A percentile compares a stretch with the other conserved stretches of the same genome.
These are phyloP conservation scores for Sporothrix schenckii DNA, from an alignment of 2,329 filamentous ascomycete species.

Conservation along the genomic window DNA sequence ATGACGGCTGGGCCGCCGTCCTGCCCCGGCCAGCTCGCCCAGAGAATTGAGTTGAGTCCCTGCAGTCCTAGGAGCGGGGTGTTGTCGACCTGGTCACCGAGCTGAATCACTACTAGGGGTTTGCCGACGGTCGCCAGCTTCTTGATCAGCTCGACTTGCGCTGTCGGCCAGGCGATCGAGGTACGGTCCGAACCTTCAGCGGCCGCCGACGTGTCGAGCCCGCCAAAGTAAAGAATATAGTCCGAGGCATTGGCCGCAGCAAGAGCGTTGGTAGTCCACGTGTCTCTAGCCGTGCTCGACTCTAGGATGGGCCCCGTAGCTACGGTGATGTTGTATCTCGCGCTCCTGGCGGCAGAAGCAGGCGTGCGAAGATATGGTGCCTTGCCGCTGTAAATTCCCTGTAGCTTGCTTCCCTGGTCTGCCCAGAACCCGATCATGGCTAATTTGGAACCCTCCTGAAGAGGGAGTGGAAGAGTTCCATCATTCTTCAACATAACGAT, in stretches of 20 bases:
- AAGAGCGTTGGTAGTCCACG: conserved; percentile 39
- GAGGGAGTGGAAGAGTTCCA: conserved; percentile 50
- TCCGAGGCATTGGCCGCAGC: conserved; percentile 51
- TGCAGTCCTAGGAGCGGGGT: conserved; percentile 51
- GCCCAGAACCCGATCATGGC: conserved; percentile 60
- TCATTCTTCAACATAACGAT: conserved; percentile 59
- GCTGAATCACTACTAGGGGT: conserved; percentile 54
- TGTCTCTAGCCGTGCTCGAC: conserved; percentile 40
- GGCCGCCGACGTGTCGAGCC: conserved; percentile 55
- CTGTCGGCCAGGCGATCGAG: conserved; percentile 55
- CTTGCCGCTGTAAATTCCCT: conserved; percentile 61
- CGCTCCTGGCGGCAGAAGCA: conserved; percentile 53
- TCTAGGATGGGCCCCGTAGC: too few relatives aligned
- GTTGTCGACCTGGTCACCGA: conserved; percentile 57
- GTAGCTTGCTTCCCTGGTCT: conserved; percentile 53
- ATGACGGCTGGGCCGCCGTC: conserved; percentile 59
- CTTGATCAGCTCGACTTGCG: conserved; percentile 55
- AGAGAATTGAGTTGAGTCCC: conserved; percentile 56
- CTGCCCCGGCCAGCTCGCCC: conserved; percentile 64
- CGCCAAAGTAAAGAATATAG: conserved; percentile 59
- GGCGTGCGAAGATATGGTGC: conserved; percentile 60
- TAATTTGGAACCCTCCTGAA: conserved; percentile 26
- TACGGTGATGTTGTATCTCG: conserved; percentile 44
- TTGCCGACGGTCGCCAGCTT: conserved; percentile 50
- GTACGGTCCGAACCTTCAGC: conserved; percentile 55